Conservation (phyloP, 1,139 yeast species). For the Geotrichum siamense region DNA sequence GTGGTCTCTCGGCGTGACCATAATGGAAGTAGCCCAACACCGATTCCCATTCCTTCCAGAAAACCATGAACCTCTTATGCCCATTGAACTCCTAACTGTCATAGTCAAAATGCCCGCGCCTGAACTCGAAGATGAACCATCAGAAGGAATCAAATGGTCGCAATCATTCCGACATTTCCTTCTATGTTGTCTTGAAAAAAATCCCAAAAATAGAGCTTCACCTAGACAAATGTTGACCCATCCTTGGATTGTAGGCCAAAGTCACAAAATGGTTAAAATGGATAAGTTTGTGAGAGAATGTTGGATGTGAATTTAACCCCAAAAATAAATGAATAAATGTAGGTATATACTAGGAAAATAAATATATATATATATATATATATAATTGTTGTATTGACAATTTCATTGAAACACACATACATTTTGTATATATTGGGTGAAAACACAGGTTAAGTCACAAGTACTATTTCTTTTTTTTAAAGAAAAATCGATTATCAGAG, state of each 20-base stretch:
- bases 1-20: conserved; percentile 89
- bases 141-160: conserved; percentile 72
- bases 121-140: conserved; percentile 65
- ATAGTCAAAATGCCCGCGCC: conserved; percentile 78
- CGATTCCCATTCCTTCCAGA: conserved; percentile 60
- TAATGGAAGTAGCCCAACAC: conserved; percentile 88
- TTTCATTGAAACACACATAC: no score
- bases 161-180: conserved; percentile 76
- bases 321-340: neutral
- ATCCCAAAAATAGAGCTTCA: conserved; percentile 72
- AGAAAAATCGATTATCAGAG: no score
- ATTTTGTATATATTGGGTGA: no score
- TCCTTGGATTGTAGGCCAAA: conserved; percentile 84
- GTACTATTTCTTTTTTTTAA: no score
- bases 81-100: conserved; percentile 76
- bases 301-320: conserved; percentile 43
- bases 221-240: conserved; percentile 89
- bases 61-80: conserved; percentile 50
- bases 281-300: conserved; percentile 74
- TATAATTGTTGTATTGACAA: neutral
- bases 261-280: conserved; percentile 68
- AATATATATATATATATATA: neutral
- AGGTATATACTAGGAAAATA: no score
- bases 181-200: conserved; percentile 72
- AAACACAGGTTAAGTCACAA: no score